Conservation (phyloP, 495 filamentous ascomycete genomes). For the Talaromyces proteolyticus region DNA sequence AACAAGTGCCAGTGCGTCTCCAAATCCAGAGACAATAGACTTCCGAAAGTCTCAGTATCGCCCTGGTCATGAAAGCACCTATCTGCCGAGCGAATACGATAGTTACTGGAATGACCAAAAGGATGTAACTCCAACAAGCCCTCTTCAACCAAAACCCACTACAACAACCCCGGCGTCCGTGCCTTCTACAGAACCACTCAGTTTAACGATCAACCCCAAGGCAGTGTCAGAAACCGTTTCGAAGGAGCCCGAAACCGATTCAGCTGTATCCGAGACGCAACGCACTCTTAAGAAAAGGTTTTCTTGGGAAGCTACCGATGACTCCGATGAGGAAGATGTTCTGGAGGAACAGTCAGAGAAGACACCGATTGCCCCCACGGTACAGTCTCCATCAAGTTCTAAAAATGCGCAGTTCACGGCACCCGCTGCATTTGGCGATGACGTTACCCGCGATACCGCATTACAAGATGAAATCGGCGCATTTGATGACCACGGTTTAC, state of each 20-base stretch:
- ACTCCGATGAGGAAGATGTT: not conserved
- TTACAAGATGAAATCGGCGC: not conserved
- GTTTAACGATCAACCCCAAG: not conserved
- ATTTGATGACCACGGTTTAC: not conserved
- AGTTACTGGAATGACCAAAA: conserved; percentile 47
- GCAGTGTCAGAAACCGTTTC: not conserved
- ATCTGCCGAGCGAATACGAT: conserved; percentile 54
- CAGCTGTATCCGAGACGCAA: not conserved
- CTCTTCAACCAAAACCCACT: conserved; percentile 3
- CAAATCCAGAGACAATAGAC: conserved; percentile 17
- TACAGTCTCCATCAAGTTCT: not conserved
- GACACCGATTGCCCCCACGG: not conserved
- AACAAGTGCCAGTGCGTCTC: conserved; percentile 8
- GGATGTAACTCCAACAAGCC: conserved; percentile 2
- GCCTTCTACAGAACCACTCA: not conserved
- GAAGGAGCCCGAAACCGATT: not conserved
- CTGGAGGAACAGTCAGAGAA: not conserved
- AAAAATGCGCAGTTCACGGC: not conserved
- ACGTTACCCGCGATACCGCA: not conserved
- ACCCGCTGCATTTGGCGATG: not conserved
- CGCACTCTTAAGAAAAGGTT: conserved; percentile 3
- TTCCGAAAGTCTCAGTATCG: conserved; percentile 17
- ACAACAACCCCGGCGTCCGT: not conserved
- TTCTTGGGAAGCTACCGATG: conserved; percentile 3
- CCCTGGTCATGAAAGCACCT: conserved; percentile 34